Conservation (phyloP, 1,284 basidiomycete species). For the Fistulina hepatica region DNA sequence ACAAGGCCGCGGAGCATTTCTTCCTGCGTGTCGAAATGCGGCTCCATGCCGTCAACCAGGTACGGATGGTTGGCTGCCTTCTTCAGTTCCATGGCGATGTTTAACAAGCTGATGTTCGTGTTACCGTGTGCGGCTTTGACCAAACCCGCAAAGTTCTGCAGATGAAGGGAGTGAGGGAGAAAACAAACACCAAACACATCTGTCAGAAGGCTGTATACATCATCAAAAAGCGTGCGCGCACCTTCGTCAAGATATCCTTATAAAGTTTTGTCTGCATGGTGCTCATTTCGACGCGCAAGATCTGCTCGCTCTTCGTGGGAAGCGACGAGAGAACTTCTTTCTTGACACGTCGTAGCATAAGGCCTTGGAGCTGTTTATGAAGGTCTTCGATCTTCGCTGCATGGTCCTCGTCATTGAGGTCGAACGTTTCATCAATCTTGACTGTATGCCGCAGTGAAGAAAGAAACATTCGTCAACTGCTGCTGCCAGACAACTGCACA, state of each 20-base stretch:
- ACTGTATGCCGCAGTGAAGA: no score
- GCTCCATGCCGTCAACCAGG: conserved; percentile 94
- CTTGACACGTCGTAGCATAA: conserved; percentile 95
- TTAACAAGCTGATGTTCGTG: conserved; percentile 84
- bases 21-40: conserved; percentile 62
- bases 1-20: conserved; percentile 93
- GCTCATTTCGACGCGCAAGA: conserved; percentile 96
- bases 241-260: conserved; percentile 97
- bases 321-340: conserved; percentile 95
- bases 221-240: conserved; percentile 24
- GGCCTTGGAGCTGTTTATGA: conserved; percentile 84
- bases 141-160: conserved; percentile 84
- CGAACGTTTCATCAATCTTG: conserved; percentile 86
- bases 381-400: conserved; percentile 92
- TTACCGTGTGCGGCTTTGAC: conserved; percentile 81
- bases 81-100: conserved; percentile 95
- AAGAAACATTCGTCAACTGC: conserved; percentile 12
- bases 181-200: neutral
- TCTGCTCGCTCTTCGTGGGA: conserved; percentile 97
- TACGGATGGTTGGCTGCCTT: conserved; percentile 98
- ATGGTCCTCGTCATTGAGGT: conserved; percentile 87
- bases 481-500: neutral
- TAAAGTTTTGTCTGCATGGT: conserved; percentile 97
- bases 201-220: neutral
- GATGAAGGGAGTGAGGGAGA: conserved; percentile 2